These are phyloP conservation scores for Penicillium rolfsii DNA, from an alignment of 2,329 filamentous ascomycete genomes.

Conservation along the genomic window DNA sequence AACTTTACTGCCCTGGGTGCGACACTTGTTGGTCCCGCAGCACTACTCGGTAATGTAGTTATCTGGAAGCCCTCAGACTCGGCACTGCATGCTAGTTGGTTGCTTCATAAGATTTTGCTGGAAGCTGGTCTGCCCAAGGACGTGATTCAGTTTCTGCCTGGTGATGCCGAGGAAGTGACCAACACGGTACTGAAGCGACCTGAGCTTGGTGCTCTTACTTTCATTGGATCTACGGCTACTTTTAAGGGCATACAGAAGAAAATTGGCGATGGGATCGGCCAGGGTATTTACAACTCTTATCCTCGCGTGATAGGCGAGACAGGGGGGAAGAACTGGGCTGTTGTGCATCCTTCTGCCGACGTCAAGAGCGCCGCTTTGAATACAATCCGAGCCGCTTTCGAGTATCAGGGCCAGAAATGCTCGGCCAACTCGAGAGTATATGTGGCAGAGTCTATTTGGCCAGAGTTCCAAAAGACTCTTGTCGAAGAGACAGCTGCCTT, in stretches of 20 bases:
- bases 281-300: constrained; percentile 78
- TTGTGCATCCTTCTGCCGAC: constrained; percentile 75
- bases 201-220: constrained; percentile 83
- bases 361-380: constrained; percentile 75
- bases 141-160: constrained; percentile 89
- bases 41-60: constrained; percentile 87
- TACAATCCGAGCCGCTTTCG: constrained; percentile 81
- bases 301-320: constrained; percentile 86
- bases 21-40: constrained; percentile 78
- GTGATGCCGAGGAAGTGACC: constrained; percentile 80
- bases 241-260: constrained; percentile 84
- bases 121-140: constrained; percentile 85
- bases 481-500: constrained; percentile 67
- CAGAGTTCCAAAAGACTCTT: constrained; percentile 68
- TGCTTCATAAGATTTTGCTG: constrained; percentile 81
- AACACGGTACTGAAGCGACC: constrained; percentile 71
- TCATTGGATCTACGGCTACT: constrained; percentile 84
- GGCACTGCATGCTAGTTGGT: constrained; percentile 81
- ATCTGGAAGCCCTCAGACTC: constrained; percentile 90
- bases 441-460: constrained; percentile 73
- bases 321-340: constrained; percentile 87
- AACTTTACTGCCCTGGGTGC: constrained; percentile 93
- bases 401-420: constrained; percentile 89
- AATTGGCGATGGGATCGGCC: constrained; percentile 76
- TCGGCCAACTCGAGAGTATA: constrained; percentile 79